Evolutionary conservation across 2,329 filamentous ascomycete genomes (phyloP).

Genomic region (Colletotrichum simmondsii): DNA sequence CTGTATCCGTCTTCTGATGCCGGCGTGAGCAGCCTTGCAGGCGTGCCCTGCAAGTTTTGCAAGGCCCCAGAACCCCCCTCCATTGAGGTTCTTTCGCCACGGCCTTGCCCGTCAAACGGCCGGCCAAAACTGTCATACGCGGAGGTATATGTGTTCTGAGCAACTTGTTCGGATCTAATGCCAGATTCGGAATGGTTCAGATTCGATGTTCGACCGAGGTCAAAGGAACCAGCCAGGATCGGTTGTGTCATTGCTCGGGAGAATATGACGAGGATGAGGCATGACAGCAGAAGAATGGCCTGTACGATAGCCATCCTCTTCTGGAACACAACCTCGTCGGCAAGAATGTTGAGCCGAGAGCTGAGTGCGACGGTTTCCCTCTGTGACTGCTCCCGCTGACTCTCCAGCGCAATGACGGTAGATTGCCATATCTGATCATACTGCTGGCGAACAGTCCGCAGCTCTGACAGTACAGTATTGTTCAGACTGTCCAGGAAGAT

Average conservation of each 20-base stretch:
- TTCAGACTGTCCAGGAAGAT: slow-evolving; percentile 89
- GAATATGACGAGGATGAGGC: slow-evolving; percentile 89
- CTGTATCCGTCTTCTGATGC: slow-evolving; percentile 2
- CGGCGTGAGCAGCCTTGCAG: slow-evolving; percentile 8
- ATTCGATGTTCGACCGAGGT: slow-evolving; percentile 4
- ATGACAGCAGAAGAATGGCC: slow-evolving; percentile 86
- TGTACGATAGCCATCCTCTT: slow-evolving; percentile 96
- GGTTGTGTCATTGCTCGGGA: slow-evolving; percentile 45
- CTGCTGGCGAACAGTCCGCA: slow-evolving; percentile 81
- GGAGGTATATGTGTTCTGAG: neutral
- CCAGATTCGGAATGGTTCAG: slow-evolving; percentile 7
- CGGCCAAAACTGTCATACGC: slow-evolving; percentile 18
- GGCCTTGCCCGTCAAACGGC: neutral
- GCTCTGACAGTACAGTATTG: slow-evolving; percentile 83
- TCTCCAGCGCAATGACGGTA: slow-evolving; percentile 90
- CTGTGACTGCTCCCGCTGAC: slow-evolving; percentile 85
- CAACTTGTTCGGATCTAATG: neutral
- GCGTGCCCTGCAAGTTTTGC: neutral
- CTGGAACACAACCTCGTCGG: slow-evolving; percentile 89
- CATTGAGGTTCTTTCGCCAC: neutral
- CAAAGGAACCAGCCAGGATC: slow-evolving; percentile 22
- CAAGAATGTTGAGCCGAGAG: slow-evolving; percentile 83
- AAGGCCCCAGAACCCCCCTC: neutral
- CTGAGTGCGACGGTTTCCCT: slow-evolving; percentile 86
- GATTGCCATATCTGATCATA: slow-evolving; percentile 98